Conservation (phyloP, 768 basidiomycete genomes). For the Phylloporus sp. region DNA sequence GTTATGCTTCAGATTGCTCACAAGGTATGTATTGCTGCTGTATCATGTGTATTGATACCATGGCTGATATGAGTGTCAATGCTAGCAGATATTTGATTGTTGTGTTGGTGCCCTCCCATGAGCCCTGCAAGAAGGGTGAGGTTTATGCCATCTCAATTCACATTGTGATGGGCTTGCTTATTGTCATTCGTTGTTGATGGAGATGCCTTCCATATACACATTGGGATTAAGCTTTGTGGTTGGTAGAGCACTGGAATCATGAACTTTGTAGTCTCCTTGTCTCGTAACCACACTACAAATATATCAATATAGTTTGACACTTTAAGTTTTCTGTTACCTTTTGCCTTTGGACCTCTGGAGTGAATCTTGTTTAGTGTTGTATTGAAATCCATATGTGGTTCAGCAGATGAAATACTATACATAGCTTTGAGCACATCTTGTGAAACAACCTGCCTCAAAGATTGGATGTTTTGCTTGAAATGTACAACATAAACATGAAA, state of each 20-base stretch:
- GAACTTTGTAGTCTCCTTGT: conserved; percentile 1
- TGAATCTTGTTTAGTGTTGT: not conserved
- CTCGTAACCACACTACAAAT: not conserved
- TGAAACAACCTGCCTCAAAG: not conserved
- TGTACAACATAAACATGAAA: not conserved
- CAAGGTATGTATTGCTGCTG: not conserved
- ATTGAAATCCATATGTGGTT: not conserved
- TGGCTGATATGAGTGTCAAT: not conserved
- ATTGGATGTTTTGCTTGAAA: not conserved
- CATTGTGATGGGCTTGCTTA: conserved; percentile 5
- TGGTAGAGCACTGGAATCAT: not conserved
- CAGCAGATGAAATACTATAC: conserved; percentile 1
- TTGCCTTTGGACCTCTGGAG: no score
- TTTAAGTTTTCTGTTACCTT: not conserved
- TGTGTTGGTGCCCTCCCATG: conserved; percentile 4
- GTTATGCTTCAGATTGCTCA: no score
- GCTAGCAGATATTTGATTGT: not conserved
- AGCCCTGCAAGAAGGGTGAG: conserved; percentile 6
- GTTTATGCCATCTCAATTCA: conserved; percentile 5
- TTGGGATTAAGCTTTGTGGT: not conserved
- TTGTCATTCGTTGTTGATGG: conserved; percentile 12
- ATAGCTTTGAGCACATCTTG: not conserved
- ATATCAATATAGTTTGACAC: no score
- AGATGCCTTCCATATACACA: not conserved
- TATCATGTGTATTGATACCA: not conserved